These are phyloP conservation scores for Colletotrichum gloeosporioides DNA, from an alignment of 2,329 filamentous ascomycete genomes.

Conservation along the genomic window DNA sequence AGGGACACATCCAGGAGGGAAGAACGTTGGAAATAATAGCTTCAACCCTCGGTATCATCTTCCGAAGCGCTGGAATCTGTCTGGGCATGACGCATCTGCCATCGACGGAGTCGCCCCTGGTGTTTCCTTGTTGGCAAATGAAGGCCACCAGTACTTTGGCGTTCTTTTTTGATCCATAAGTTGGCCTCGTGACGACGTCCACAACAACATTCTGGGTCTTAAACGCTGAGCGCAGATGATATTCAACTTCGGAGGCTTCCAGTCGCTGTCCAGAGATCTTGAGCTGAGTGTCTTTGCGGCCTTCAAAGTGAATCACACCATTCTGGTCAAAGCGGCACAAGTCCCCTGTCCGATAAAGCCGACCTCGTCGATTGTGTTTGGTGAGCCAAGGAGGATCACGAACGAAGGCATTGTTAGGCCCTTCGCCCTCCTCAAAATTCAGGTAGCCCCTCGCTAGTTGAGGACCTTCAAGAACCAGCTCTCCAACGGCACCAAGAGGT, in stretches of 20 bases:
- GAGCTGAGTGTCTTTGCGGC: conserved; percentile 26
- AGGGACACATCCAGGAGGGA: conserved; percentile 14
- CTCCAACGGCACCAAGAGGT: conserved; percentile 7
- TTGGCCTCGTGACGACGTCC: conserved; percentile 4
- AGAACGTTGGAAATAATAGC: not conserved
- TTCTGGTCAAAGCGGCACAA: not conserved
- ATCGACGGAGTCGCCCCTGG: not conserved
- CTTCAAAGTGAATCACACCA: conserved; percentile 20
- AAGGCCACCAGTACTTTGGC: conserved; percentile 9
- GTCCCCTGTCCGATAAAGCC: conserved; percentile 23
- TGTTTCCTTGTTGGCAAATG: not conserved
- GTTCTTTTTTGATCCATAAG: not conserved
- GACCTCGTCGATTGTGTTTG: not conserved
- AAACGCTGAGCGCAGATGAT: not conserved
- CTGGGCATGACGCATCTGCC: not conserved
- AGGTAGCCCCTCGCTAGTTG: conserved; percentile 13
- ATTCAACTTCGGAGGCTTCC: conserved; percentile 33
- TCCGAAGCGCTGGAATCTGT: not conserved
- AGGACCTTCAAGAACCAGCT: conserved; percentile 14
- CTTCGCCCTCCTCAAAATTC: not conserved
- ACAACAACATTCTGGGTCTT: conserved; percentile 5
- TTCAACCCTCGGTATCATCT: not conserved
- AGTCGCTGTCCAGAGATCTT: conserved; percentile 34
- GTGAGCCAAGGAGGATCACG: conserved; percentile 1
- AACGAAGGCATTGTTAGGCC: conserved; percentile 5